A percentile compares a stretch with the other conserved stretches of the same genome.
These are phyloP conservation scores for Xylaria multiplex DNA, from an alignment of 2,329 filamentous ascomycete genomes.

Conservation along the genomic window DNA sequence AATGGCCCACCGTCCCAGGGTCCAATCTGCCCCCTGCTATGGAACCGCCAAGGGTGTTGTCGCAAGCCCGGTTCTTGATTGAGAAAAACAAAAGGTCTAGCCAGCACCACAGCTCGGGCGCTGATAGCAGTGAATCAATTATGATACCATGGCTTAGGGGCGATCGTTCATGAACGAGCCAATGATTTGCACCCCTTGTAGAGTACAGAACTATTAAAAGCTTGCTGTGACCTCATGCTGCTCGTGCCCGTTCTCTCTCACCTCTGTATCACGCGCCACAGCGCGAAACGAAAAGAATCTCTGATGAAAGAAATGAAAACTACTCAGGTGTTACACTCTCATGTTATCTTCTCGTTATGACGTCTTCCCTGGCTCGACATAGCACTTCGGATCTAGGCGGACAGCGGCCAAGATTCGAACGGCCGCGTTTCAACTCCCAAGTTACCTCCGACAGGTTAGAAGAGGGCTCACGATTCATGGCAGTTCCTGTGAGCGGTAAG, in stretches of 20 bases:
- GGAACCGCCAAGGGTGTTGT: not conserved
- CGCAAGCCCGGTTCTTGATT: constrained; percentile 1
- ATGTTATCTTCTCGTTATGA: constrained; percentile 39
- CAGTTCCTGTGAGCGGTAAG: constrained; percentile 56
- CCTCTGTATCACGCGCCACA: constrained; percentile 17
- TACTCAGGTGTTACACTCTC: constrained; percentile 1
- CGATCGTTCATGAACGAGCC: not conserved
- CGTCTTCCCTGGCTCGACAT: constrained; percentile 38
- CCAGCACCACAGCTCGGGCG: not conserved
- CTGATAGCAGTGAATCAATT: constrained; percentile 8
- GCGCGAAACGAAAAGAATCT: constrained; percentile 21
- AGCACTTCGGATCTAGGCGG: constrained; percentile 36
- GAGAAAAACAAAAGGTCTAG: not conserved
- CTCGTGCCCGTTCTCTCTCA: constrained; percentile 27
- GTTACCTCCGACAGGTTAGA: constrained; percentile 62
- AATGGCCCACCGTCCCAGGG: too few relatives aligned
- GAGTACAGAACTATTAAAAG: constrained; percentile 31
- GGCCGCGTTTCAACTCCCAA: constrained; percentile 62
- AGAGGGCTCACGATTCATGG: constrained; percentile 56
- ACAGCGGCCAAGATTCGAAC: constrained; percentile 39
- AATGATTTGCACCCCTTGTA: constrained; percentile 1
- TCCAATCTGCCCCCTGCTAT: constrained; percentile 9
- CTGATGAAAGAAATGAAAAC: constrained; percentile 32
- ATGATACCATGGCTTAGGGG: constrained; percentile 13
- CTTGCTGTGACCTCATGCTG: constrained; percentile 44